Evolutionary conservation across 352 stramenopile species (phyloP).

Genomic region (Globisporangium orthogonon): DNA sequence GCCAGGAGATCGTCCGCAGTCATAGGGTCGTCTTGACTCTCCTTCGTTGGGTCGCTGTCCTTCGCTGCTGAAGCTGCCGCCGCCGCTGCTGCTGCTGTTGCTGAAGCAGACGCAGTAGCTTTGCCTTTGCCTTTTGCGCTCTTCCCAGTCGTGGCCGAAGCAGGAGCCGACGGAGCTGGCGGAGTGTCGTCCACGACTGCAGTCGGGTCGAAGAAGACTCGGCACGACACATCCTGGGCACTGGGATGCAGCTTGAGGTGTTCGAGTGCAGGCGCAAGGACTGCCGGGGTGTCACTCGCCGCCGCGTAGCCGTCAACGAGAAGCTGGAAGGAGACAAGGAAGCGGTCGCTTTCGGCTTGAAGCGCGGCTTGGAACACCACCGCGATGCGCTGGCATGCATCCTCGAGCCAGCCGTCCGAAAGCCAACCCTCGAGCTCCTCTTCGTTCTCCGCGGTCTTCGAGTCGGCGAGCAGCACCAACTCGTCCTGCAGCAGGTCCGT

Average conservation of each 20-base stretch:
- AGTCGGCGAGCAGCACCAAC: conserved; percentile 37
- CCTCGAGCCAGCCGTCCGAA: conserved; percentile 54
- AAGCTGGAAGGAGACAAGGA: conserved; percentile 48
- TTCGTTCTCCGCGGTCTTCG: conserved; percentile 31
- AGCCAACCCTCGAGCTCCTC: conserved; percentile 40
- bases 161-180: conserved; percentile 4
- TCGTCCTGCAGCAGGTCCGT: conserved; percentile 68
- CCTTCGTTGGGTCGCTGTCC: conserved; percentile 3
- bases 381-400: conserved; percentile 32
- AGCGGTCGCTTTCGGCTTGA: conserved; percentile 70
- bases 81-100: conserved; percentile 11
- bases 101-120: conserved; percentile 12
- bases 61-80: conserved; percentile 15
- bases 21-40: conserved; percentile 20
- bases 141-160: conserved; percentile 18
- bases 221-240: conserved; percentile 29
- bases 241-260: conserved; percentile 16
- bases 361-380: conserved; percentile 45
- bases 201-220: conserved; percentile 31
- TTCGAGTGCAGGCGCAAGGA: conserved; percentile 25
- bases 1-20: conserved; percentile 31
- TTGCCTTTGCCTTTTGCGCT: conserved; percentile 38
- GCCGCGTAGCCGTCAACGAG: conserved; percentile 44
- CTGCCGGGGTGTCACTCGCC: conserved; percentile 31
- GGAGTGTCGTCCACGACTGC: conserved; percentile 15